Evolutionary conservation across 495 filamentous ascomycete species (phyloP), one percentile per base, ranked within the genome.

Genomic region (Friedmanniomyces endolithicus): DNA sequence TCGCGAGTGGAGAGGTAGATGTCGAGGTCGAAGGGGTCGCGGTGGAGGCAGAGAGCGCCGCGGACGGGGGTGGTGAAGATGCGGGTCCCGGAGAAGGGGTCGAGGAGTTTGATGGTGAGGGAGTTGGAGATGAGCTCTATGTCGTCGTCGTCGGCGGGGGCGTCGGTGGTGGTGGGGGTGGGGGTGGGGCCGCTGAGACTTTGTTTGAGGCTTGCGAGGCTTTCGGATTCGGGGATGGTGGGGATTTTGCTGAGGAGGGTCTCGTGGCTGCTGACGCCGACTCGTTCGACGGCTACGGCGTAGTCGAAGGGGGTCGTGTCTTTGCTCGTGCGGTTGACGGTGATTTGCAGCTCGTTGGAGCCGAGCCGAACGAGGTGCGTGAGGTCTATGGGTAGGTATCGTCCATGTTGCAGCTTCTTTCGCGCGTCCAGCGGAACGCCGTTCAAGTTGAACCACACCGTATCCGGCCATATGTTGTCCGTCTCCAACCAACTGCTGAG

Each of bases 21-120:
- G 24, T 87, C 78, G 22, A 92, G 81, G 65, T 96, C 90, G 64
- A 96, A 95, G 65, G 87, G 94, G 67, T 95, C 87, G 34, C 79
- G 69, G 65, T 96, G 90, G 7, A 69, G 68, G 65, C 82, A 85
- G 16, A 43, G 45, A 7, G 58, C 68, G 14, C 86, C 80, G 17
- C 88, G 81, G 7, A 78, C 86, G 2, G 89, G 88, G 0, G 76
- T 70, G 2, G 77, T 70, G 63, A 84, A 88, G n/a, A 94, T 78
- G 2, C 67, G 68, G 50, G 24, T 55, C 0, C 79, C 74, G 47
- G 73, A 81, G 66, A 86, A 88, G 0, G 88, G 88, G 64, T 94
- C 88, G 11, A 83, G 74, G 1, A 95, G 75, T 53, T 82, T 77
- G 57, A 96, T 78, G 22, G 75, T 77, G n/a, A 92, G 63, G 55